Conservation (phyloP, 306 rosid genomes). For the Carpinus viminea region DNA sequence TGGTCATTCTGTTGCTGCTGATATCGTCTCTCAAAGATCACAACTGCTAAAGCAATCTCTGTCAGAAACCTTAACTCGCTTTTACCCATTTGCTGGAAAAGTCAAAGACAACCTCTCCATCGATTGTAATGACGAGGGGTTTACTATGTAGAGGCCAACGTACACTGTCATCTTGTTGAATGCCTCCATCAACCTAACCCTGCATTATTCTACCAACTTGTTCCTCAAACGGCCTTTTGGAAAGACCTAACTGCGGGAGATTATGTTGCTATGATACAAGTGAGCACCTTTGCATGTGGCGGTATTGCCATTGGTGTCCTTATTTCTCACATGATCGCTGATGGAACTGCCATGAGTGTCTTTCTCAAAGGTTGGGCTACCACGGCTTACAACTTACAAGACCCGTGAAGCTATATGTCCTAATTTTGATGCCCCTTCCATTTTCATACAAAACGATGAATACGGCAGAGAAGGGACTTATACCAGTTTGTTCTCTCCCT, state of each 20-base stretch:
- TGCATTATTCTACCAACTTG: neutral
- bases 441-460: slow-evolving; percentile 1
- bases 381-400: neutral
- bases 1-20: too few species aligned
- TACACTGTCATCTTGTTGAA: neutral
- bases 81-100: slow-evolving; percentile 36
- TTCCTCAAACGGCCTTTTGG: neutral
- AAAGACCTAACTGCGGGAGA: neutral
- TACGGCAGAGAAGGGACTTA: neutral
- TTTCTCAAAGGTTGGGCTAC: slow-evolving; percentile 23
- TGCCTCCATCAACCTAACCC: slow-evolving; percentile 10
- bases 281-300: slow-evolving; percentile 15
- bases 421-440: neutral
- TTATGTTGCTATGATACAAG: neutral
- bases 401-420: neutral
- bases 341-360: neutral
- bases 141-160: slow-evolving; percentile 3
- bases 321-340: slow-evolving; percentile 12
- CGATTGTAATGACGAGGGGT: slow-evolving; percentile 24
- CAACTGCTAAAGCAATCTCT: slow-evolving; percentile 1
- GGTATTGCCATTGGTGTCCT: neutral
- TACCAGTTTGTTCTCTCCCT: neutral
- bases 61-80: slow-evolving; percentile 23
- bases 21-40: too few species aligned
- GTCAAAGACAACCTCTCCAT: slow-evolving; percentile 16